Evolutionary conservation across 257 asterid genomes (phyloP).

Genomic region (Ligustrum vulgare): DNA sequence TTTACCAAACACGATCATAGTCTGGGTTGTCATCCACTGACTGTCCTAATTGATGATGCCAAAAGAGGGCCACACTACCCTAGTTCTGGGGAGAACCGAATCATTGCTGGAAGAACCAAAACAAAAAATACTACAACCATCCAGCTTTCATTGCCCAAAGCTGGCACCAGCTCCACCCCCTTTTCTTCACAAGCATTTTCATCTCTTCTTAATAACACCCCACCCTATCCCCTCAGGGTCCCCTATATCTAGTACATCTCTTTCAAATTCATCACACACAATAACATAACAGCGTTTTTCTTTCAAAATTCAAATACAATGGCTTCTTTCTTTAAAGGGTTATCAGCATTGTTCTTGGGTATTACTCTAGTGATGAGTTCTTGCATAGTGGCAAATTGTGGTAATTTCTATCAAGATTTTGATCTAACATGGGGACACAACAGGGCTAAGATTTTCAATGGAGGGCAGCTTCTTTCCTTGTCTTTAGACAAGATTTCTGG

Average conservation of each 20-base stretch:
- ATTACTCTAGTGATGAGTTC: not conserved
- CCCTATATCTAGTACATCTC: slow-evolving; percentile 21
- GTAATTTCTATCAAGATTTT: slow-evolving; percentile 30
- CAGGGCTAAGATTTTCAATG: slow-evolving; percentile 26
- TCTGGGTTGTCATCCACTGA: slow-evolving; percentile 51
- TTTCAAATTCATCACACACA: slow-evolving; percentile 21
- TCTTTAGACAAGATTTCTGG: slow-evolving; percentile 34
- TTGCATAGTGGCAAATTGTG: not conserved
- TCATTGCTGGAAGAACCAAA: slow-evolving; percentile 27
- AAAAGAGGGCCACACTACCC: slow-evolving; percentile 27
- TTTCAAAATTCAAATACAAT: not conserved
- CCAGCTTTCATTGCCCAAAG: slow-evolving; percentile 49
- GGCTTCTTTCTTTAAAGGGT: not conserved
- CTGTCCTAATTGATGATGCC: slow-evolving; percentile 30
- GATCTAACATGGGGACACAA: slow-evolving; percentile 47
- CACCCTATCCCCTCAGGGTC: slow-evolving; percentile 1
- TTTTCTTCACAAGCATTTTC: slow-evolving; percentile 46
- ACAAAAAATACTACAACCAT: slow-evolving; percentile 17
- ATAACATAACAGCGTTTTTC: too few relatives aligned
- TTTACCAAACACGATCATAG: not conserved
- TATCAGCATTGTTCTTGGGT: not conserved
- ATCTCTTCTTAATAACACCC: slow-evolving; percentile 26
- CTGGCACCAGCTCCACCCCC: slow-evolving; percentile 53
- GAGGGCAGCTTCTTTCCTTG: slow-evolving; percentile 39
- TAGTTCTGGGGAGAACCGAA: slow-evolving; percentile 25